A percentile compares a stretch with the other conserved stretches of the same genome.
These are phyloP conservation scores for Cardamine occulta DNA, from an alignment of 345 rosid species.

Conservation along the genomic window DNA sequence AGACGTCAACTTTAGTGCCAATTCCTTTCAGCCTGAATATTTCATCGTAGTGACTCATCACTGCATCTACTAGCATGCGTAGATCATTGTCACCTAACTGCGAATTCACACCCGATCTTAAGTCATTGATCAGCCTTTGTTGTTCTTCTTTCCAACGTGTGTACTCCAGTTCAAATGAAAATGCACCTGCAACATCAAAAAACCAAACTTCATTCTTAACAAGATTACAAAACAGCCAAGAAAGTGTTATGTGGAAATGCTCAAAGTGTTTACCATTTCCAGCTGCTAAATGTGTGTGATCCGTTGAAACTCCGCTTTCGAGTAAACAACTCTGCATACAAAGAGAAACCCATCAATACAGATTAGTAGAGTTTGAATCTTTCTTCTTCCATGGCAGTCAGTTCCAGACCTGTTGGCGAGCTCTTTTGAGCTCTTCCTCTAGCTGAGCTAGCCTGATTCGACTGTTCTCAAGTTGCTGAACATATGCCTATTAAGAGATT, in stretches of 20 bases:
- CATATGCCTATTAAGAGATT: slow-evolving; percentile 76
- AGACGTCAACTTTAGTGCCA: slow-evolving; percentile 81
- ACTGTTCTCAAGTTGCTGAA: slow-evolving; percentile 88
- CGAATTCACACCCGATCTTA: slow-evolving; percentile 73
- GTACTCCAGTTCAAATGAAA: slow-evolving; percentile 83
- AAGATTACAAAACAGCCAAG: not conserved
- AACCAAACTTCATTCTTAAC: not conserved
- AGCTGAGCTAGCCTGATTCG: slow-evolving; percentile 67
- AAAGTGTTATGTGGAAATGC: not conserved
- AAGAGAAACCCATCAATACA: slow-evolving; percentile 1
- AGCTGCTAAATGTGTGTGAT: slow-evolving; percentile 46
- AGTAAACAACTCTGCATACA: slow-evolving; percentile 57
- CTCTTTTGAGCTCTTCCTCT: slow-evolving; percentile 85
- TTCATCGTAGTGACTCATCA: slow-evolving; percentile 83
- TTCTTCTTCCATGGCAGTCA: not conserved
- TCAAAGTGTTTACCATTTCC: slow-evolving; percentile 60
- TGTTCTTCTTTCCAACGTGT: slow-evolving; percentile 92
- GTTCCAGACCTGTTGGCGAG: slow-evolving; percentile 71
- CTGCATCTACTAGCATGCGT: slow-evolving; percentile 67
- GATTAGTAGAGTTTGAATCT: not conserved
- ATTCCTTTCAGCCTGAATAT: slow-evolving; percentile 71
- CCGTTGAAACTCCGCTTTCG: slow-evolving; percentile 54
- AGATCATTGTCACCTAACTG: slow-evolving; percentile 68
- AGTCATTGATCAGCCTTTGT: slow-evolving; percentile 67
- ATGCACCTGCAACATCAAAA: slow-evolving; percentile 53